Evolutionary conservation across 148 eudicot species (phyloP).

Genomic region (Suaeda aralocaspica): DNA sequence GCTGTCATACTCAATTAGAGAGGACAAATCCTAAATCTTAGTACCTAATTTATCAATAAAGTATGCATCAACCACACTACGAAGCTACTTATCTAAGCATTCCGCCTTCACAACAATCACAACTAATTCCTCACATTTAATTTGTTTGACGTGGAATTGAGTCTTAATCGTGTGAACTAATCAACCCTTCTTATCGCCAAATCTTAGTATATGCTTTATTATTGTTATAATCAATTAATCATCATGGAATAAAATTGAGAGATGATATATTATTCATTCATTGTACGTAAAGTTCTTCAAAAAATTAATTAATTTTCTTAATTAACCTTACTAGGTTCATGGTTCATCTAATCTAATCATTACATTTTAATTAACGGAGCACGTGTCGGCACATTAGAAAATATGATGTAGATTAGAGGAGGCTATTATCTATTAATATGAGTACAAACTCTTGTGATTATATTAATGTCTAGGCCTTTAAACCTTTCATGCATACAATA

Average conservation of each 20-base stretch:
- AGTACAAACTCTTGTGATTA: background rate
- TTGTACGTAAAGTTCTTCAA: too few relatives aligned
- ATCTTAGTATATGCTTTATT: background rate
- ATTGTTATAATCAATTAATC: background rate
- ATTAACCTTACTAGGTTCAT: too few relatives aligned
- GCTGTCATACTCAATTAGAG: background rate
- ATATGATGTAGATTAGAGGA: background rate
- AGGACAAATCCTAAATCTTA: constrained; percentile 1
- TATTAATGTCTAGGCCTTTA: background rate
- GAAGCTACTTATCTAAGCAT: too few relatives aligned
- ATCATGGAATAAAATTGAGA: background rate
- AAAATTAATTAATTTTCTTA: background rate
- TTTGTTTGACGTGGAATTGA: constrained; percentile 24
- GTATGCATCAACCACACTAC: background rate
- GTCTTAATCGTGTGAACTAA: constrained; percentile 8
- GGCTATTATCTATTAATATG: background rate
- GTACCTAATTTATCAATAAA: background rate
- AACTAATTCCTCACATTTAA: too few relatives aligned
- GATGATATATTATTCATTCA: background rate
- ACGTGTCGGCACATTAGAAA: constrained; percentile 2
- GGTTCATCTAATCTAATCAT: background rate
- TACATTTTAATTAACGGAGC: background rate
- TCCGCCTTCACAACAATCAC: too few relatives aligned
- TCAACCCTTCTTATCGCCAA: constrained; percentile 21
- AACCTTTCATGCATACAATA: background rate